Base-by-base conservation (phyloP, 176 grass and related monocot genomes). In the Hordeum vulgare region DNA sequence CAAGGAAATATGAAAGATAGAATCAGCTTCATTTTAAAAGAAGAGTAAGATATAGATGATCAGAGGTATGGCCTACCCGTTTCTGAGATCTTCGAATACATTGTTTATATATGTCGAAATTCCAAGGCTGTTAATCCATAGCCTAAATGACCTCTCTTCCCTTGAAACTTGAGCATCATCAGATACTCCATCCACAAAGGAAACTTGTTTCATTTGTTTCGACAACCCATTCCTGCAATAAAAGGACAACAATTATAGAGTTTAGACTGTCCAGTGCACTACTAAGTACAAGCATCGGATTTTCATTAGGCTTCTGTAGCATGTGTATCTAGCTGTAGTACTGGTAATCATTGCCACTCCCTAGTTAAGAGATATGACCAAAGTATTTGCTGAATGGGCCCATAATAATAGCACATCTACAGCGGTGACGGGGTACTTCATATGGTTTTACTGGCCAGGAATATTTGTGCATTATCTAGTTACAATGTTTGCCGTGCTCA, bases 101-200 rank as follows among this genome's bases (percentile, higher is more conserved):
- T 98, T 98, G 78, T 92, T 95, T 67, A 98, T 94, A 71, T 94
- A 95, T 58, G 66, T 90, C 40, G 93, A 98, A 84, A 95, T 98
- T 73, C 96, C 96, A 59, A 98, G 93, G 85, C 96, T 95, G 82
- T 98, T 98, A 71, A 98, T 91, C 96, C 96, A 98, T 73, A 98
- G 75, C 40, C 96, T 66, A 79, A 95, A 98, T 71, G 89, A 92
- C 83, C 91, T 91, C 63, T 98, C 96, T 88, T 98, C 96, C 68
- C 89, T 88, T 26, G 96, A 98, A 90, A 95, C 89, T 88, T 95
- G 90, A 79, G 89, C 82, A 85, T 95, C 91, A 86, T 95, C 96
- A 61, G 75, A 88, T 64, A 89, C 82, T 69, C 89, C 87, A 73
- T 98, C 93, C 26, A 93, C 85, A 92, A 95, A 94, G 14, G 93